Evolutionary conservation across 305 asterid species (phyloP).

Genomic region (Solanum hybrid): DNA sequence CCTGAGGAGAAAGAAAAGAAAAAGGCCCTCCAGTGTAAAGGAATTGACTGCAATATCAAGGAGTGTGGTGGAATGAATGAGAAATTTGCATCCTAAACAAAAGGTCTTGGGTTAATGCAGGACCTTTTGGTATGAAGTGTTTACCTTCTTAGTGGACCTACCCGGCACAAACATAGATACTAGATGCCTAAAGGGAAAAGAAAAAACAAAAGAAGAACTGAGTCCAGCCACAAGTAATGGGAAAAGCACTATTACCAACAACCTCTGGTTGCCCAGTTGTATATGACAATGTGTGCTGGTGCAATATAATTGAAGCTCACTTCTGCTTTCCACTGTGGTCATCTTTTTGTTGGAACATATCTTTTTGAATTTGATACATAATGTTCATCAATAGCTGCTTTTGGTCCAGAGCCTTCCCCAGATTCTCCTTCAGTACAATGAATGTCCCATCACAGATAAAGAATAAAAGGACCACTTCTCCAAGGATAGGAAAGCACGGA

Average conservation of each 20-base stretch:
- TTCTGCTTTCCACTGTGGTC: slow-evolving; percentile 5
- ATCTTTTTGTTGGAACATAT: background rate
- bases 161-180: background rate
- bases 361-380: background rate
- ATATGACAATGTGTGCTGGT: background rate
- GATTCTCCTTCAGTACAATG: slow-evolving; percentile 9
- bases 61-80: background rate
- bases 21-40: background rate
- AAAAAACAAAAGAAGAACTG: background rate
- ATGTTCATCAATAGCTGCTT: background rate
- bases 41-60: background rate
- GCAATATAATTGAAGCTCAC: slow-evolving; percentile 5
- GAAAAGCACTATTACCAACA: background rate
- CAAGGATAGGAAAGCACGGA: background rate
- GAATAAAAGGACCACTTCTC: background rate
- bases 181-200: background rate
- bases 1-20: background rate
- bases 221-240: slow-evolving; percentile 5
- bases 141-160: background rate
- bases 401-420: background rate
- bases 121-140: background rate
- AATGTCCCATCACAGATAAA: background rate
- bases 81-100: background rate
- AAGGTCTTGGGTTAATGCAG: background rate
- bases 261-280: background rate